Conservation (phyloP, 2,329 filamentous ascomycete species). For the Delphinella strobiligena region DNA sequence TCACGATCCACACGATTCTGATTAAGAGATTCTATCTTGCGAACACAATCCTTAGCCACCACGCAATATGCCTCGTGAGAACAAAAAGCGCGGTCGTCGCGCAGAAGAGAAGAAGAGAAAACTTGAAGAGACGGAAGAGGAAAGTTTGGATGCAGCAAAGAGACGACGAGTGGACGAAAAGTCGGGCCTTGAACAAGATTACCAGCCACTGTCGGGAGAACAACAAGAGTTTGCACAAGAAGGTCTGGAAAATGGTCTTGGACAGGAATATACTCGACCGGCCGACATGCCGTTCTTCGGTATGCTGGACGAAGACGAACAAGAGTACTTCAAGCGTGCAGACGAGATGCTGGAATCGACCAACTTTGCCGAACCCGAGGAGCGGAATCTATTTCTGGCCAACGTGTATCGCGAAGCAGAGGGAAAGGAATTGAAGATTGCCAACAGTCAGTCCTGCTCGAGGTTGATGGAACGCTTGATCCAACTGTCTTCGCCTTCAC, state of each 20-base stretch:
- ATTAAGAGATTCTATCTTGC: not conserved
- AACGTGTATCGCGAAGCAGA: conserved; percentile 78
- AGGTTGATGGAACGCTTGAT: conserved; percentile 86
- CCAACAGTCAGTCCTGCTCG: conserved; percentile 91
- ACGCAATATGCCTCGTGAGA: conserved; percentile 44
- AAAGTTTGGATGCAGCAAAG: conserved; percentile 24
- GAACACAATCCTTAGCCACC: not conserved
- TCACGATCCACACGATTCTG: not conserved
- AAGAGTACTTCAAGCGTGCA: conserved; percentile 86
- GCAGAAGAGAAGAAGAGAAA: conserved; percentile 40
- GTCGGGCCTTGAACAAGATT: conserved; percentile 23
- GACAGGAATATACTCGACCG: too few relatives aligned
- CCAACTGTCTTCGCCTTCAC: conserved; percentile 60
- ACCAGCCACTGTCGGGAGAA: conserved; percentile 15
- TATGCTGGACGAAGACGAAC: conserved; percentile 82
- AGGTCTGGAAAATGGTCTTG: conserved; percentile 15
- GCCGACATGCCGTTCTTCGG: conserved; percentile 75
- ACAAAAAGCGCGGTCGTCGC: conserved; percentile 46
- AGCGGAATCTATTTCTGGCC: conserved; percentile 44
- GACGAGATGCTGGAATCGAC: conserved; percentile 85
- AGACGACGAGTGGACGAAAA: conserved; percentile 25
- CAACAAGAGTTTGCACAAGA: conserved; percentile 15
- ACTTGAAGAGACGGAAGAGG: conserved; percentile 30
- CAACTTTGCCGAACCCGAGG: conserved; percentile 65
- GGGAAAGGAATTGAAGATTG: conserved; percentile 91